Conservation (phyloP, 768 basidiomycete genomes). For the Tulasnella sp. region DNA sequence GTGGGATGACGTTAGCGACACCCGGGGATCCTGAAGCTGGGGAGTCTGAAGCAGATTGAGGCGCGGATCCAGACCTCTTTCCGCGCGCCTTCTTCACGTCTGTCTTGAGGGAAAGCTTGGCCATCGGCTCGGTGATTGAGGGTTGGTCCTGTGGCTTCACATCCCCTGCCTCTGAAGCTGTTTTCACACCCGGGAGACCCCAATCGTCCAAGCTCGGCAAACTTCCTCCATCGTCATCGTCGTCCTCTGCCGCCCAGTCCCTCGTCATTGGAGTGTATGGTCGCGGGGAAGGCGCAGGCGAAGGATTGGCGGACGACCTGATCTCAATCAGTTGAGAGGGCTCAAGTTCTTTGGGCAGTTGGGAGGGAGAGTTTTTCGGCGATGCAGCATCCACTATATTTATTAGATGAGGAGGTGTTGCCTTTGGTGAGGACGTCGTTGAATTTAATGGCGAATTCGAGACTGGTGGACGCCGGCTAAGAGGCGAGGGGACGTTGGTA, state of each 20-base stretch:
- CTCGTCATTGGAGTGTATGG: conserved; percentile 16
- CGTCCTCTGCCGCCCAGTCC: conserved; percentile 24
- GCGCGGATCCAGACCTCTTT: conserved; percentile 15
- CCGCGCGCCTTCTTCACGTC: conserved; percentile 11
- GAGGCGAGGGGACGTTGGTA: neutral
- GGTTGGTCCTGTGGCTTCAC: neutral
- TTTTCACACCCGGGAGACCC: conserved; percentile 8
- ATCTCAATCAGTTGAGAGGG: neutral
- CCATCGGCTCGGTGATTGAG: neutral
- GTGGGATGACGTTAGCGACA: conserved; percentile 13
- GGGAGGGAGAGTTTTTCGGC: neutral
- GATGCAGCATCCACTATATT: neutral
- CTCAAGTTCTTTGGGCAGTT: neutral
- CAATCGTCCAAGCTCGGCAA: conserved; percentile 24
- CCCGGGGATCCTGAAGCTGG: neutral
- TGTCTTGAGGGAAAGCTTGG: conserved; percentile 1
- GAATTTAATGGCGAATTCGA: neutral
- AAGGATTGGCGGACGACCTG: neutral
- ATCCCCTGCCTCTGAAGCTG: conserved; percentile 22
- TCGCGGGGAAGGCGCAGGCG: conserved; percentile 18
- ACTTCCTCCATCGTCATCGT: conserved; percentile 23
- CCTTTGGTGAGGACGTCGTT: neutral
- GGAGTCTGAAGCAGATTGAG: neutral
- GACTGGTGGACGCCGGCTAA: neutral
- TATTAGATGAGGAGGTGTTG: neutral